These are phyloP conservation scores for Mimosa bimucronata DNA, from an alignment of 306 rosid species.

Conservation along the genomic window DNA sequence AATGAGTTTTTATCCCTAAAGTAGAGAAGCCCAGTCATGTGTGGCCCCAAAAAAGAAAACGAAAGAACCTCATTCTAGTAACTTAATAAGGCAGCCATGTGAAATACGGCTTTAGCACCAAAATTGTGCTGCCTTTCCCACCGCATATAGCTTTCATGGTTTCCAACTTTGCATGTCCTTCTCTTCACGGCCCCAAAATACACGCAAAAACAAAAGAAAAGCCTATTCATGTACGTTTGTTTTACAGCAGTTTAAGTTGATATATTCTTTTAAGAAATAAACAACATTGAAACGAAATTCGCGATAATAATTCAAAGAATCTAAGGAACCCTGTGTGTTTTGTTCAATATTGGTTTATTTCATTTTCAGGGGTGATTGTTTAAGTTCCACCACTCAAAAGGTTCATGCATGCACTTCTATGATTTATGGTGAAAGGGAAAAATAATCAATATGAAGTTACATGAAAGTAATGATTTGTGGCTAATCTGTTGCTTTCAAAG, in stretches of 20 bases:
- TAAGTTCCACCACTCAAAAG: neutral
- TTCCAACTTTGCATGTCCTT: neutral
- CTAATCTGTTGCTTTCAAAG: neutral
- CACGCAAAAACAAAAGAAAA: too few species aligned
- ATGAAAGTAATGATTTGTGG: neutral
- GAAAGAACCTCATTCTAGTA: too few species aligned
- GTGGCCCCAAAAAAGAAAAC: too few species aligned
- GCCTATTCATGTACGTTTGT: neutral
- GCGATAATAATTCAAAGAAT: slow-evolving; percentile 32
- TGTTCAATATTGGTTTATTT: slow-evolving; percentile 17
- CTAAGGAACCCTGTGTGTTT: slow-evolving; percentile 20
- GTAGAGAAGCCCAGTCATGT: slow-evolving; percentile 17
- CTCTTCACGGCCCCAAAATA: slow-evolving; percentile 33
- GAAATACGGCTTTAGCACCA: too few species aligned
- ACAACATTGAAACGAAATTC: neutral
- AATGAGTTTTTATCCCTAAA: neutral
- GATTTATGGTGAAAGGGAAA: neutral
- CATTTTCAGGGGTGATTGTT: neutral
- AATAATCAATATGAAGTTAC: neutral
- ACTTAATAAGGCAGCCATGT: too few species aligned
- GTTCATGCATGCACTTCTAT: neutral
- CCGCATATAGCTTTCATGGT: slow-evolving; percentile 23
- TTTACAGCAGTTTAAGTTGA: too few species aligned
- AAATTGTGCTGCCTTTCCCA: slow-evolving; percentile 15
- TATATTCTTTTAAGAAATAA: too few species aligned